Conservation (phyloP, 2,329 filamentous ascomycete genomes). For the Fusarium brachygibbosum region DNA sequence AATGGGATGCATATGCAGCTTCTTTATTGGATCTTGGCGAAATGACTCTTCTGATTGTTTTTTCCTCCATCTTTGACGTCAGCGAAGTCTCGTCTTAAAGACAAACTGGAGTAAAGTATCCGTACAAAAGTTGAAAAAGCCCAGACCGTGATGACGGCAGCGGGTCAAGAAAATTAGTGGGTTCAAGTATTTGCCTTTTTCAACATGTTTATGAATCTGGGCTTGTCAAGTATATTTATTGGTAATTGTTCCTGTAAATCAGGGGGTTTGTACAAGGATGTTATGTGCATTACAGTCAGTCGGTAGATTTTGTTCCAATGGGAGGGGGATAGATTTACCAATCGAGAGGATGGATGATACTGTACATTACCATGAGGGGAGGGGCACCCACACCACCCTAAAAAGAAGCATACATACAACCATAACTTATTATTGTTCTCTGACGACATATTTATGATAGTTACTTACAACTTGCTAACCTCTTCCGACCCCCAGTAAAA, state of each 20-base stretch:
- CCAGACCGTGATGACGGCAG: conserved; percentile 43
- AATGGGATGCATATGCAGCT: conserved; percentile 1
- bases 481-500: conserved; percentile 65
- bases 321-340: conserved; percentile 12
- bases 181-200: conserved; percentile 1
- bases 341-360: not conserved
- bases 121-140: conserved; percentile 10
- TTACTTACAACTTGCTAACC: conserved; percentile 25
- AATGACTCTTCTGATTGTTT: not conserved
- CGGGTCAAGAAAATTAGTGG: conserved; percentile 39
- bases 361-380: conserved; percentile 4
- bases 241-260: conserved; percentile 34
- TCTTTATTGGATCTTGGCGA: not conserved
- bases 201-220: not conserved
- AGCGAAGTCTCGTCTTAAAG: conserved; percentile 17
- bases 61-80: conserved; percentile 34
- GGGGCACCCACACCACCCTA: conserved; percentile 11
- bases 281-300: too few relatives aligned
- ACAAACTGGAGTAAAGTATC: not conserved
- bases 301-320: conserved; percentile 25
- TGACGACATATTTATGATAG: too few relatives aligned
- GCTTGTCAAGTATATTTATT: not conserved
- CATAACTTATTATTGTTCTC: not conserved
- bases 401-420: conserved; percentile 33
- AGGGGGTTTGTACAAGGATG: conserved; percentile 19